Conservation (phyloP, 2,329 filamentous ascomycete species). For the Atkinsonella hypoxylon region DNA sequence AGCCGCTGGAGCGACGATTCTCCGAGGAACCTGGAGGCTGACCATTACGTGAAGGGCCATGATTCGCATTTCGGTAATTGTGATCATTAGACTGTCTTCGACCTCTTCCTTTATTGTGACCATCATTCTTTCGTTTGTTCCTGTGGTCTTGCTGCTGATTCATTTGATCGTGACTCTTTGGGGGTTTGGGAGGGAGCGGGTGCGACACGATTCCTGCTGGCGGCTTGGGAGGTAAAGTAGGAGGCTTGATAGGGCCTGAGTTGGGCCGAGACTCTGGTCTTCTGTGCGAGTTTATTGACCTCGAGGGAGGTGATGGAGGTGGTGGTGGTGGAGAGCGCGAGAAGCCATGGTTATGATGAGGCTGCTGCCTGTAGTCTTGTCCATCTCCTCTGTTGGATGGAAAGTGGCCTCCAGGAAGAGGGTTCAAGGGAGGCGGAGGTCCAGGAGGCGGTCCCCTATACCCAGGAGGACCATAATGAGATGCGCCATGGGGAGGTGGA, state of each 20-base stretch:
- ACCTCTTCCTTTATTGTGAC: conserved; percentile 19
- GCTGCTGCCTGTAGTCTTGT: conserved; percentile 2
- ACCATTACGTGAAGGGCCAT: background rate
- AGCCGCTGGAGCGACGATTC: conserved; percentile 1
- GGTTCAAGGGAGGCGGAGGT: conserved; percentile 6
- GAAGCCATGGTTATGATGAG: conserved; percentile 4
- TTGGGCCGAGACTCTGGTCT: background rate
- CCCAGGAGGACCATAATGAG: conserved; percentile 9
- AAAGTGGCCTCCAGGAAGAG: conserved; percentile 4
- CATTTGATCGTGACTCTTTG: conserved; percentile 16
- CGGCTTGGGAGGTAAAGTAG: conserved; percentile 7
- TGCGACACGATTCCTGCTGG: conserved; percentile 8
- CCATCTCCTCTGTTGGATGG: background rate
- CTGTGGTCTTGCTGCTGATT: conserved; percentile 18
- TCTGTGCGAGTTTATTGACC: background rate
- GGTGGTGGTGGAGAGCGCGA: conserved; percentile 4
- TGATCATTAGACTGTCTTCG: conserved; percentile 9
- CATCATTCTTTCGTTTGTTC: conserved; percentile 21
- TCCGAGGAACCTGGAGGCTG: background rate
- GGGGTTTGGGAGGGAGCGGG: conserved; percentile 22
- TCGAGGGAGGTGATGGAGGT: background rate
- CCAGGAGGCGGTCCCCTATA: conserved; percentile 4
- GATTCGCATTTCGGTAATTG: background rate
- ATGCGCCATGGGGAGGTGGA: conserved; percentile 10
- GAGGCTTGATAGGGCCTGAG: conserved; percentile 1